A percentile compares a stretch with the other conserved stretches of the same genome.
These are phyloP conservation scores for Circinella umbellata DNA, from an alignment of 371 early-diverging fungal genomes.

Conservation along the genomic window DNA sequence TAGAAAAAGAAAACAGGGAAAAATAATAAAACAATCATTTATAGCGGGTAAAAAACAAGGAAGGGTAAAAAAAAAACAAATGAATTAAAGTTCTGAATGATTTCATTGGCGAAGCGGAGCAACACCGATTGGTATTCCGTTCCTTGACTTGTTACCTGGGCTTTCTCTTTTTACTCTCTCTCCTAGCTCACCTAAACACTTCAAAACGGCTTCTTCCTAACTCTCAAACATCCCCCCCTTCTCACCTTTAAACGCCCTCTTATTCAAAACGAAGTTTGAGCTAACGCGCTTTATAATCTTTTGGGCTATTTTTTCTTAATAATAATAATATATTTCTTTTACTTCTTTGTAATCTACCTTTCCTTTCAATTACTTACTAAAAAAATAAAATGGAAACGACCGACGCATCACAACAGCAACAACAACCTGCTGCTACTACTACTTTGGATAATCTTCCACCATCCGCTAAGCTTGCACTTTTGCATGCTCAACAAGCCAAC, in stretches of 20 bases:
- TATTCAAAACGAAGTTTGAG: not conserved
- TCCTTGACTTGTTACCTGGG: too few species aligned
- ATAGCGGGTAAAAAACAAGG: too few species aligned
- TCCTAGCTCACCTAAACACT: not conserved
- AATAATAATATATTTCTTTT: not conserved
- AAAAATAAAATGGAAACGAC: not conserved
- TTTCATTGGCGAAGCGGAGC: constrained; percentile 2
- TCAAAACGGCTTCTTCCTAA: too few species aligned
- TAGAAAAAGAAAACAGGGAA: not conserved
- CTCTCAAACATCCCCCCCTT: not conserved
- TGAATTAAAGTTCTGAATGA: not conserved
- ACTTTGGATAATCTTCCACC: constrained; percentile 45
- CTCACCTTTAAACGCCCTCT: too few species aligned
- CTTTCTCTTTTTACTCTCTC: not conserved
- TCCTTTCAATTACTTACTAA: not conserved
- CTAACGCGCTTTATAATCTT: not conserved
- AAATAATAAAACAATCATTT: not conserved
- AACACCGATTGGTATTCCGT: not conserved
- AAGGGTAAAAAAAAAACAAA: too few species aligned
- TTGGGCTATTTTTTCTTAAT: not conserved
- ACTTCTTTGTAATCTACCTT: not conserved
- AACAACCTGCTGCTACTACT: constrained; percentile 13
- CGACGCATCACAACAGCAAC: constrained; percentile 1
- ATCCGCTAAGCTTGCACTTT: constrained; percentile 51
- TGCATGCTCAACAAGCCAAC: constrained; percentile 48